Base-by-base conservation (phyloP, 2,329 filamentous ascomycete genomes). In the Xylaria sp. region DNA sequence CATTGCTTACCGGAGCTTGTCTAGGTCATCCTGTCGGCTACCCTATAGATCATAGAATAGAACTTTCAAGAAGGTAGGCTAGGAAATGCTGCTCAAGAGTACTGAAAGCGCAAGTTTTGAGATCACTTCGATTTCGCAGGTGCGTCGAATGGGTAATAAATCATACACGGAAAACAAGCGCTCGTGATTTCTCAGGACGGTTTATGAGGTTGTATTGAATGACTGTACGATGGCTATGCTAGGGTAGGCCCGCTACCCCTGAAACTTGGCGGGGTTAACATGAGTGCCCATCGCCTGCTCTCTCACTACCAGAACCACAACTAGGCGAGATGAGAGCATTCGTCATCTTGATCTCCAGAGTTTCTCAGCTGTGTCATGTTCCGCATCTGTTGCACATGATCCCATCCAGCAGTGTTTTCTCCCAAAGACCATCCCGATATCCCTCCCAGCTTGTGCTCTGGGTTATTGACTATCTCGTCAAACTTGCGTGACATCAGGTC, bases 401-500 rank as follows among this genome's bases (percentile, higher is more conserved):
- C 78, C 79, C 80, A 84, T 67, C 82, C 79, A 25, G 80, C 56
- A 63, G 78, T 81, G 63, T 89, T 86, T 73, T 86, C 82, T 0
- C 81, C 85, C 67, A 89, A 73, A 44, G 82, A 84, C 86, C 86
- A 89, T 0, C 84, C 85, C 79, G 88, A 84, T 9, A 85, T 81
- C 4, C 87, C 86, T 3, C 85, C 86, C 1, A 88, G 57, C 34
- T n/a, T 65, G 31, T 54, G 74, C 0, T 77, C 77, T 65, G 81
- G 80, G 20, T 77, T 76, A 25, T 75, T 72, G 12, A 87, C 78
- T 52, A 86, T 83, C 1, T 82, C 74, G 1, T 79, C 70, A 56
- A 87, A 84, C 78, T 88, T 89, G 54, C 78, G 68, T 0, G 74
- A 44, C 31, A 89, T 84, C 1, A 85, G 77, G n/a, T 81, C 80